Percentiles rank a stretch among this genome's conserved stretches.
These are phyloP conservation scores for Amaranthus tricolor DNA, from an alignment of 179 eudicot genomes.

Conservation along the genomic window DNA sequence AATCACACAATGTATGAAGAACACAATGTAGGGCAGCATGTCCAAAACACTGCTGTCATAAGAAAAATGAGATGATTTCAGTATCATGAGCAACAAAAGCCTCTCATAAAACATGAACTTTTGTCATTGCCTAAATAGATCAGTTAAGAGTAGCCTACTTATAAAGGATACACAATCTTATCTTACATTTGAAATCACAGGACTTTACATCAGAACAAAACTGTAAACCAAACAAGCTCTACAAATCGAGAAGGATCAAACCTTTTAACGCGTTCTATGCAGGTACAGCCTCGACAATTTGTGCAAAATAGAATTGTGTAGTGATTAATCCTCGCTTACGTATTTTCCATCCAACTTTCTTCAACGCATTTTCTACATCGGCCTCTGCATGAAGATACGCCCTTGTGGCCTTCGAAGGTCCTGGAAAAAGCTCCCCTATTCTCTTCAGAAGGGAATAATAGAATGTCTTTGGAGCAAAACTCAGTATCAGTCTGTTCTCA, in stretches of 20 bases:
- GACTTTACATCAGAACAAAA: conserved; percentile 25
- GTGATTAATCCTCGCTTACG: conserved; percentile 71
- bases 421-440: conserved; percentile 92
- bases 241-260: conserved; percentile 27
- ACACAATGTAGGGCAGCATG: background rate
- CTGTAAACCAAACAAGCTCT: conserved; percentile 23
- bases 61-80: background rate
- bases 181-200: conserved; percentile 21
- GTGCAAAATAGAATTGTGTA: conserved; percentile 89
- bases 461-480: conserved; percentile 94
- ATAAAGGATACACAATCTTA: conserved; percentile 22
- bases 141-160: conserved; percentile 16
- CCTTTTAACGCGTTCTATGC: conserved; percentile 36
- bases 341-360: conserved; percentile 89
- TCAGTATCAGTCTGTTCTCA: conserved; percentile 66
- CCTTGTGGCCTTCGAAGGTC: conserved; percentile 90
- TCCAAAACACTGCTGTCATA: background rate
- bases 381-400: conserved; percentile 95
- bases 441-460: conserved; percentile 80
- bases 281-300: conserved; percentile 83
- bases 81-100: conserved; percentile 13
- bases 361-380: conserved; percentile 81
- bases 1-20: background rate
- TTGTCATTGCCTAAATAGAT: conserved; percentile 2
- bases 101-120: conserved; percentile 12